phyloP scores from a whole-genome alignment of 2,329 filamentous ascomycete genomes.

The Fusarium gaditjirri region DNA sequence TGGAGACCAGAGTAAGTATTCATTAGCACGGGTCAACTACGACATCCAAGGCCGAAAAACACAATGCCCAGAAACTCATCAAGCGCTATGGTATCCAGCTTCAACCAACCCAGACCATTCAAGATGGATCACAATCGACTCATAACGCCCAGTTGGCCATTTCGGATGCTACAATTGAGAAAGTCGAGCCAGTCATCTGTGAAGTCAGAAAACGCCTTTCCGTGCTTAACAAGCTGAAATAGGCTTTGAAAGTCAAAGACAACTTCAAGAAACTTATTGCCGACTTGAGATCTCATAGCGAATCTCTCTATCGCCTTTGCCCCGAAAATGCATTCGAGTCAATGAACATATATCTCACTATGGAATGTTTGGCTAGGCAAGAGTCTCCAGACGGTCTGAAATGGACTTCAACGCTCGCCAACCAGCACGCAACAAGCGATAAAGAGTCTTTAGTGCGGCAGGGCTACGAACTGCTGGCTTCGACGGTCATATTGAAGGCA shows the following conservation, averaged over 20 bases:
- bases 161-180: neutral
- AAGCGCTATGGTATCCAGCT: neutral
- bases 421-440: rapidly evolving
- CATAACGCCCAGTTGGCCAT: neutral
- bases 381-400: neutral
- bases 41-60: too few species aligned
- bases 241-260: neutral
- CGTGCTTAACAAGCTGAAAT: neutral
- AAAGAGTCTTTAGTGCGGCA: neutral
- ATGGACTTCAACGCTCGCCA: neutral
- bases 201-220: neutral
- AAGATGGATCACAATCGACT: neutral
- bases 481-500: neutral
- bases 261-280: neutral
- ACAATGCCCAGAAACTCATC: neutral
- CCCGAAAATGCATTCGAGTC: neutral
- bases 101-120: neutral
- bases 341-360: neutral
- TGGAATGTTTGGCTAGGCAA: neutral
- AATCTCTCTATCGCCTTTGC: neutral
- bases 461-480: neutral
- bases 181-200: neutral
- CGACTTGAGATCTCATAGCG: neutral
- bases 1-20: too few species aligned
- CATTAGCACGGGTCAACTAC: too few species aligned